phyloP scores from a whole-genome alignment of 306 rosid species.

The Dalbergia oliveri region DNA sequence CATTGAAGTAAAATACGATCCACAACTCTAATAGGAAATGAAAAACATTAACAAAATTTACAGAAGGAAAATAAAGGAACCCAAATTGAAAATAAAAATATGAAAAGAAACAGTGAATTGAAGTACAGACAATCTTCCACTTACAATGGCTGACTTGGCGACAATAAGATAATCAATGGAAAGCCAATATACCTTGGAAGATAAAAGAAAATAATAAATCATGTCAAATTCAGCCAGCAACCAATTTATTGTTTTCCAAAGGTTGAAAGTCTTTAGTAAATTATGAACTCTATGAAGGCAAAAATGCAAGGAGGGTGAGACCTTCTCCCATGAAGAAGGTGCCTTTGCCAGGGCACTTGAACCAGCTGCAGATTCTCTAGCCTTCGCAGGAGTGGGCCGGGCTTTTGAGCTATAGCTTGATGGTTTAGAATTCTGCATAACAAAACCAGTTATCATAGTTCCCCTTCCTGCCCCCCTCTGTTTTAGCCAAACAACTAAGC shows the following conservation, averaged over 20 bases:
- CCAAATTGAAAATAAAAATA: neutral
- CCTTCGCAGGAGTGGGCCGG: constrained; percentile 62
- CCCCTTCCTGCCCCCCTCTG: neutral
- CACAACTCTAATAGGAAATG: constrained; percentile 63
- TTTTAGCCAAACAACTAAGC: constrained; percentile 29
- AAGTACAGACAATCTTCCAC: constrained; percentile 46
- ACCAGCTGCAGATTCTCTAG: constrained; percentile 55
- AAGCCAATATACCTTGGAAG: constrained; percentile 90
- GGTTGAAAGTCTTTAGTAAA: constrained; percentile 11
- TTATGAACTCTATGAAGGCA: constrained; percentile 1
- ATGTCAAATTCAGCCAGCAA: constrained; percentile 35
- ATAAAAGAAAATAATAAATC: constrained; percentile 26
- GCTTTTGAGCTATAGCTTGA: constrained; percentile 70
- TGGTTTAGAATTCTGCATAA: constrained; percentile 64
- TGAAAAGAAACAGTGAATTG: constrained; percentile 18
- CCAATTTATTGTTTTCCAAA: constrained; percentile 9
- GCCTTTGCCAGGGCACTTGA: constrained; percentile 50
- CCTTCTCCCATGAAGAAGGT: constrained; percentile 79
- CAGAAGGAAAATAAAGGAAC: constrained; percentile 21
- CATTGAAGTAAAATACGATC: constrained; percentile 84
- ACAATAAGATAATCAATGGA: constrained; percentile 82
- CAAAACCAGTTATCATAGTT: constrained; percentile 40
- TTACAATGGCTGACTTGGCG: constrained; percentile 88
- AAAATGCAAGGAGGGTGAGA: constrained; percentile 44
- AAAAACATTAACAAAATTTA: constrained; percentile 43